Conservation (phyloP, 1,284 basidiomycete genomes). For the Fomitopsis betulina region DNA sequence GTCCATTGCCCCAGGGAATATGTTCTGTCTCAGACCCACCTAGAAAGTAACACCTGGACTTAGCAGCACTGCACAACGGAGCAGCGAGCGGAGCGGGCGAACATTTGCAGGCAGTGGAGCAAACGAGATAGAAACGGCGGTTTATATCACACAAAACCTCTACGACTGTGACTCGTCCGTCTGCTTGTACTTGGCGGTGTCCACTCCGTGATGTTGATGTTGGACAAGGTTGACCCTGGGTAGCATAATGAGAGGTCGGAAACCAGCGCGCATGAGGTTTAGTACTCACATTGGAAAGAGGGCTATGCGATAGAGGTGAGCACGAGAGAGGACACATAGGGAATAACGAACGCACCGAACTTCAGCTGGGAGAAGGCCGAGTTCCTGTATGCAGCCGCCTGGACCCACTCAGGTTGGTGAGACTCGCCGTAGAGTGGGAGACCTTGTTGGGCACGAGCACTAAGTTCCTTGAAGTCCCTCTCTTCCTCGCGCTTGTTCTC, state of each 20-base stretch:
- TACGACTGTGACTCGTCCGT: conserved; percentile 20
- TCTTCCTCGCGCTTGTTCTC: conserved; percentile 87
- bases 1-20: too few species aligned
- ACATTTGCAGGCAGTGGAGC: too few species aligned
- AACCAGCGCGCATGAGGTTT: neutral
- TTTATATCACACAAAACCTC: conserved; percentile 1
- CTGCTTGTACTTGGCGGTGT: conserved; percentile 72
- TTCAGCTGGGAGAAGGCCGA: conserved; percentile 92
- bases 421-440: conserved; percentile 85
- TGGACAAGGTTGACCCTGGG: conserved; percentile 89
- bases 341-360: conserved; percentile 60
- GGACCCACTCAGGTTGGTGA: conserved; percentile 82
- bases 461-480: conserved; percentile 74
- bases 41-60: too few species aligned
- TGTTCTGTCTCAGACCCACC: too few species aligned
- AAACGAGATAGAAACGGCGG: neutral
- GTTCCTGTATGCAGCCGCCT: conserved; percentile 86
- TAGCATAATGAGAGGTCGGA: neutral
- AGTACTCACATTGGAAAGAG: conserved; percentile 65
- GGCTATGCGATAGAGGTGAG: conserved; percentile 34
- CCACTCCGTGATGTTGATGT: conserved; percentile 83
- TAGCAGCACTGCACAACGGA: too few species aligned
- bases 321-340: neutral
- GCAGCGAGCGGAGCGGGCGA: too few species aligned
- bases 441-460: conserved; percentile 65